Base-by-base conservation (phyloP, 2,329 filamentous ascomycete genomes). In the Colletotrichum orchidophilum region DNA sequence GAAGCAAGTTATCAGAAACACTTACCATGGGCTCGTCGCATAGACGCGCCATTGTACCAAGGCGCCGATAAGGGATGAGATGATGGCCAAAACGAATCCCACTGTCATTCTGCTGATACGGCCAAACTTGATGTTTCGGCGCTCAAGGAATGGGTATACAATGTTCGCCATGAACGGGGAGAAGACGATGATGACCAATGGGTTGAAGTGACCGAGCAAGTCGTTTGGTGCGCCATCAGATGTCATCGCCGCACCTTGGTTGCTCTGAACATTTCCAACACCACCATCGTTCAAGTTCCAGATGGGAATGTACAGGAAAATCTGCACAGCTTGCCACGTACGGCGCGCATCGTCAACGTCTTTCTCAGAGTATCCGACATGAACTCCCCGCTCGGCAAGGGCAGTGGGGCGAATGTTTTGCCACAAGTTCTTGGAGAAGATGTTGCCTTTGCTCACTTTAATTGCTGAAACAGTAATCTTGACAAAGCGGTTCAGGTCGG, bases 331-430 rank as follows among this genome's bases (percentile, higher is more conserved):
- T 29, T 80, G 75, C 76, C 81, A 81, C 0, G 82, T 84, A 77
- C 91, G 88, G 65, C 84, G 83, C 15, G 91, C 87, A 75, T 93
- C 90, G 75, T 90, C 88, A 61, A 94, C 91, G 84, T 90, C 91
- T 42, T 87, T 87, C 74, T 92, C 90, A 53, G 90, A 88, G 74
- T 91, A 92, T 18, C 71, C 61, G 83, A 92, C 91, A 80, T 82
- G 85, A 0, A 73, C 71, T 83, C 76, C 84, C 80, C 75, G 80
- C 76, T 74, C 82, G 1, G 81, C 81, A 33, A 90, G 82, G 12
- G 81, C 80, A 58, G 85, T 87, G 7, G 91, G 91, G 81, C 87
- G 87, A 33, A 87, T 87, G 21, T 83, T 81, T 27, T 91, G 82
- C 90, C 90, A 92, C 77, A 92, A 87, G 18, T 83, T 81, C 31